Base-by-base conservation (phyloP, 2,329 filamentous ascomycete genomes). In the Nigrograna mackinnonii region DNA sequence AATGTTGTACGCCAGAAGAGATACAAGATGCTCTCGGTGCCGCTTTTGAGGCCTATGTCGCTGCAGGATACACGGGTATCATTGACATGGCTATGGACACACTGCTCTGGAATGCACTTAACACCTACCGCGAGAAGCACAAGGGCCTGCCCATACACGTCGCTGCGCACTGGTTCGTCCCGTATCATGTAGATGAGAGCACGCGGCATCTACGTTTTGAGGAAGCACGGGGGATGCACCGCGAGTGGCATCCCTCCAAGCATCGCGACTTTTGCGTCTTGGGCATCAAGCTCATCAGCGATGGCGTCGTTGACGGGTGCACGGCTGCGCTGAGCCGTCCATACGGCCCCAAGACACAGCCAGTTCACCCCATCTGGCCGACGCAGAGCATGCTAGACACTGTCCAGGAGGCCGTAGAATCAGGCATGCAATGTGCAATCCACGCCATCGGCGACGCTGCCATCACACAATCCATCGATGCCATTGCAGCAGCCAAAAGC, bases 401-500 rank as follows among this genome's bases (percentile, higher is more conserved):
- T 6, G 41, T 46, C 13, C n/a, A 21, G 2, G 66, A 66, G 9
- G 80, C 80, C 4, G 73, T 77, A 26, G 64, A 60, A 3, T 72
- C 72, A 0, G 75, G 77, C 1, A 60, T 85, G 37, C 82, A 85
- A 55, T 73, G 78, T 20, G 81, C 82, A 0, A 70, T 84, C 13
- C 82, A 85, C 52, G 82, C 82, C 28, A 84, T 84, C 42, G 82
- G 82, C 28, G 80, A 85, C 56, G 66, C 67, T 3, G 79, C 82
- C 0, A 67, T 83, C 31, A 68, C 60, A 22, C 75, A 76, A 49
- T 79, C 79, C 9, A 72, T 84, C 39, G 74, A 83, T 50, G 72
- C 40, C 20, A 37, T 62, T 1, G 67, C 71, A 0, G 67, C 65
- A 1, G 69, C 71, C 2, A 35, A 42, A 9, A 42, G 41, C 2